Evolutionary conservation across 345 rosid genomes (phyloP).

Genomic region (Citrus sp.): DNA sequence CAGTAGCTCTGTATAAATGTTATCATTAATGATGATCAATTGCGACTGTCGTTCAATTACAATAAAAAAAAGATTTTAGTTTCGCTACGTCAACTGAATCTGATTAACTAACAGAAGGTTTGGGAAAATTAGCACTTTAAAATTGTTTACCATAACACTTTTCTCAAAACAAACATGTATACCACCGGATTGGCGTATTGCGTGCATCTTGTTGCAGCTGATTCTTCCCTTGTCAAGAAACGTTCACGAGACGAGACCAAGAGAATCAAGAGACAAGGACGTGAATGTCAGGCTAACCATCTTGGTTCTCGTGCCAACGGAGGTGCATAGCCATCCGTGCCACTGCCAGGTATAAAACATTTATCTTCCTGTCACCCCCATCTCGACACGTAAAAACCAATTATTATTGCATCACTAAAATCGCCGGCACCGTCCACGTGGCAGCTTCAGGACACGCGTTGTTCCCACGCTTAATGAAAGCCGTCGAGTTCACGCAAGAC

Average conservation of each 20-base stretch:
- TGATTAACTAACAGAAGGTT: too few species aligned
- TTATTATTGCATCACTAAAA: neutral
- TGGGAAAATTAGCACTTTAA: too few species aligned
- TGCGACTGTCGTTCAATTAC: too few species aligned
- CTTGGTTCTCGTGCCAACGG: constrained; percentile 14
- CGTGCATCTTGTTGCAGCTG: too few species aligned
- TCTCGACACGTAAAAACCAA: neutral
- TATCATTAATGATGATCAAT: too few species aligned
- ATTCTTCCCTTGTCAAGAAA: neutral
- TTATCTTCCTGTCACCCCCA: neutral
- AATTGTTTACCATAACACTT: too few species aligned
- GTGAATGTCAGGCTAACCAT: neutral
- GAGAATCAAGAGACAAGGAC: neutral
- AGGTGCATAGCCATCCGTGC: constrained; percentile 13
- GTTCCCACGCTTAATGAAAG: neutral
- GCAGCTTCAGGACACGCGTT: neutral
- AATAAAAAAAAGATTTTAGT: too few species aligned
- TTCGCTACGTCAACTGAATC: too few species aligned
- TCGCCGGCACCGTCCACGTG: neutral
- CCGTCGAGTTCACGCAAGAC: neutral
- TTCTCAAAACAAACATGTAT: too few species aligned
- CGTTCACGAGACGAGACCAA: too few species aligned
- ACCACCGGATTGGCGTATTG: too few species aligned
- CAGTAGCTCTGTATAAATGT: too few species aligned
- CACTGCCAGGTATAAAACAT: neutral